Conservation (phyloP, 1,284 basidiomycete genomes). For the Takashimella koratensis region DNA sequence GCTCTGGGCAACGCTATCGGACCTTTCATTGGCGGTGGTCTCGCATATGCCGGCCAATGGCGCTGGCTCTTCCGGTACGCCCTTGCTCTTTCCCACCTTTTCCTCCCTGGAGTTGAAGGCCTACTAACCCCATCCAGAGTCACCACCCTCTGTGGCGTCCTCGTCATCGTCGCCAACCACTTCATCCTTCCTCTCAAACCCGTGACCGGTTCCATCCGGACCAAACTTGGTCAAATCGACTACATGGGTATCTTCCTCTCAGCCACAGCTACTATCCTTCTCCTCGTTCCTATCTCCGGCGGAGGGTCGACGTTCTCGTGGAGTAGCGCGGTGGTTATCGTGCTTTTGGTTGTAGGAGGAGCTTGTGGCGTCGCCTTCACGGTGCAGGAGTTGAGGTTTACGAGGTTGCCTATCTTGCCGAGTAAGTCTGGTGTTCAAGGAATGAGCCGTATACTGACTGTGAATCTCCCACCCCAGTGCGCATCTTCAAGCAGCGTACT, state of each 20-base stretch:
- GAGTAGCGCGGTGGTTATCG: slow-evolving; percentile 29
- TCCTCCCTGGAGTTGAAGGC: neutral
- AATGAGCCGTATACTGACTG: too few species aligned
- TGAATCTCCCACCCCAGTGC: slow-evolving; percentile 20
- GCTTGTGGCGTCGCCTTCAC: slow-evolving; percentile 19
- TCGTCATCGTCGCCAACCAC: slow-evolving; percentile 24
- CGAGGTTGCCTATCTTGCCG: slow-evolving; percentile 32
- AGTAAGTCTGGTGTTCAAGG: slow-evolving; percentile 17
- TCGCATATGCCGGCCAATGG: slow-evolving; percentile 30
- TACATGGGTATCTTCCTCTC: slow-evolving; percentile 31
- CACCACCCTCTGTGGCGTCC: slow-evolving; percentile 17
- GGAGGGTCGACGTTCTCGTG: slow-evolving; percentile 37
- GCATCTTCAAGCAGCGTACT: slow-evolving; percentile 27
- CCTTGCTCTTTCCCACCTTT: neutral
- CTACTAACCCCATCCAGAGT: slow-evolving; percentile 3
- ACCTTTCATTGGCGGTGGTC: slow-evolving; percentile 30
- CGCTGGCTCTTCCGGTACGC: slow-evolving; percentile 36
- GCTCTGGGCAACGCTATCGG: slow-evolving; percentile 16
- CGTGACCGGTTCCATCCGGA: slow-evolving; percentile 19
- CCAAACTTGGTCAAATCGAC: slow-evolving; percentile 33
- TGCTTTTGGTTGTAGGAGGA: slow-evolving; percentile 22
- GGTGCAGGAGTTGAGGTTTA: slow-evolving; percentile 11
- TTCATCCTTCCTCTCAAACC: slow-evolving; percentile 33
- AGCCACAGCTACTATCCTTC: slow-evolving; percentile 22
- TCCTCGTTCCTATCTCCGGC: slow-evolving; percentile 40